Evolutionary conservation across 345 rosid species (phyloP).

Genomic region (Leavenworthia alabamica): DNA sequence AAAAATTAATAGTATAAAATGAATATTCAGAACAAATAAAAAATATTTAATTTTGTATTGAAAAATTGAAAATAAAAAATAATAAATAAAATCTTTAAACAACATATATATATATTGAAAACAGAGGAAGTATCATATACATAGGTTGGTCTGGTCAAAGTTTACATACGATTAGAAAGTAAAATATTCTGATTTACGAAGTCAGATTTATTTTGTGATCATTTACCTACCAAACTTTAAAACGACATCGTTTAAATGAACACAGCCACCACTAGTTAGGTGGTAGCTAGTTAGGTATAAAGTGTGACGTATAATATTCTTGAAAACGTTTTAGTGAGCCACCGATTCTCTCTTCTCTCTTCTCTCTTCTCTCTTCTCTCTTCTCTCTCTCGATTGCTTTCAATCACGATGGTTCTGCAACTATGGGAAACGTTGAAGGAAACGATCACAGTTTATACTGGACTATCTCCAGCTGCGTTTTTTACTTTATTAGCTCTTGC

Average conservation of each 20-base stretch:
- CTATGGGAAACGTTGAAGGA: constrained; percentile 86
- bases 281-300: too few species aligned
- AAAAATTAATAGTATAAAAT: too few species aligned
- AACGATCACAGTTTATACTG: constrained; percentile 73
- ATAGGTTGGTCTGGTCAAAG: too few species aligned
- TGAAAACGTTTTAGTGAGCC: too few species aligned
- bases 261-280: background rate
- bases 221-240: background rate
- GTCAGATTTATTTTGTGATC: background rate
- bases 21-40: too few species aligned
- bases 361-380: background rate
- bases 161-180: background rate
- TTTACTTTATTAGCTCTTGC: constrained; percentile 66
- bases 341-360: background rate
- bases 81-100: too few species aligned
- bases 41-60: too few species aligned
- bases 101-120: too few species aligned
- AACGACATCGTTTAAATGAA: background rate
- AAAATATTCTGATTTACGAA: background rate
- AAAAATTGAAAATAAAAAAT: too few species aligned
- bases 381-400: background rate
- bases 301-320: too few species aligned
- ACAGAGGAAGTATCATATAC: too few species aligned
- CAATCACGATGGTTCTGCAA: constrained; percentile 64
- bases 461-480: constrained; percentile 78